Base-by-base conservation (phyloP, 1,284 basidiomycete species). In the Irpex lacteus region DNA sequence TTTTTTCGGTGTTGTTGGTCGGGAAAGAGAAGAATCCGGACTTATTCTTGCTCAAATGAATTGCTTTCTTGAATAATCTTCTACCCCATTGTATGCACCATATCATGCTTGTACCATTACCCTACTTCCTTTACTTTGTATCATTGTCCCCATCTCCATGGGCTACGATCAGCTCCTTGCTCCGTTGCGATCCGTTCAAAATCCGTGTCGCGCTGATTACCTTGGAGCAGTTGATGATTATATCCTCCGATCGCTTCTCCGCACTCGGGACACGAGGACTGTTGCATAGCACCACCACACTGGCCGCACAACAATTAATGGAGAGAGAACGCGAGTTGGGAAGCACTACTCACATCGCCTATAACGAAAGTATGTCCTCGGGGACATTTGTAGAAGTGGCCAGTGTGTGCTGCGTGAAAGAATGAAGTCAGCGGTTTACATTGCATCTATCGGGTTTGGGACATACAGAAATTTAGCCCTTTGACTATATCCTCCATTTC, bases 131-230 rank as follows among this genome's bases (percentile, higher is more conserved):
- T 8, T 18, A 5, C 8, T 52, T 21, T 52, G 50, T 21, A 52
- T 52, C 19, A 19, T 52, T 21, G 50, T 52, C 60, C 65, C 66
- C 66, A 63, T 1, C 38, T 13, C 64, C 64, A 70, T 4, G 70
- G 70, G 60, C 62, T 70, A 5, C 19, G 37, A 13, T 9, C 2
- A 32, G 65, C 64, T 47, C 72, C 73, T 3, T 68, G 63, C 9
- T 21, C 60, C 2, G 63, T 44, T 1, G 81, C 74, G 54, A 85
- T 65, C 0, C 71, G 67, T 60, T 85, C 84, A 32, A 84, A 79
- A 19, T 86, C 83, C 4, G 57, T 61, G 3, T 75, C 81, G 1
- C 73, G 75, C 2, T 72, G 74, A 69, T 89, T 89, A 11, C 75
- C 74, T 0, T 63, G 13, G 3, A 65, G 5, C 3, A 87, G 68